Evolutionary conservation across 2,329 filamentous ascomycete genomes (phyloP), one percentile per base, ranked within the genome.

Genomic region (Aspergillus aculeatinus): DNA sequence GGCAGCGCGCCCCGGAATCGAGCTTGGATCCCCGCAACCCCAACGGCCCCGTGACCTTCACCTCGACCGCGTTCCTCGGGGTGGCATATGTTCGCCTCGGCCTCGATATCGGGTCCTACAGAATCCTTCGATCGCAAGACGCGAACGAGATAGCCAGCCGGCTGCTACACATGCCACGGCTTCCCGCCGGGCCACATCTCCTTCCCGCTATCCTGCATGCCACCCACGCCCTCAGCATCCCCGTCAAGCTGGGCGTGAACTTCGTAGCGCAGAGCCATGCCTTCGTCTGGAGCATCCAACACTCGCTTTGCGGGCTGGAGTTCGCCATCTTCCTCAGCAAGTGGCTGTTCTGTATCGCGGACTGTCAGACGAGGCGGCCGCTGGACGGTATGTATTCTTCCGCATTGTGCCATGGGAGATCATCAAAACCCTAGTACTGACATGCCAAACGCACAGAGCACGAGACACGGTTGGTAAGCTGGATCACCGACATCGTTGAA

Each of bases 191-290:
- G 85, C 48, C 81, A 10, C 82, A 83, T 44, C 79, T 89, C 11
- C 84, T 85, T 48, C 79, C 85, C 51, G 87, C 87, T 0, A 82
- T 89, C 0, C 80, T 89, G 25, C 87, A 90, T 68, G 86, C 86
- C 1, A 84, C 88, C 21, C 87, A 89, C 69, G 87, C 87, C 0
- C 75, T 90, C 31, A 87, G 86, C 5, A 86, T 88, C n/a, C 68
- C 70, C 0, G 67, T 73, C 2, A 63, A 67, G 14, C 50, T 72
- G 2, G 70, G 70, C 0, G 56, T 70, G 4, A 59, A 63, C 10
- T 66, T 64, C 53, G 60, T 71, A 5, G 56, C 65, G 1, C 63
- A 58, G 4, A 67, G 60, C 29, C 63, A 67, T 29, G 56, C 64
- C 2, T 65, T 66, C 47, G 63, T 69, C 1, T 67, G 67, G 66